Evolutionary conservation across 1,139 yeast genomes (phyloP).

Genomic region (Schwanniomyces etchellsii): DNA sequence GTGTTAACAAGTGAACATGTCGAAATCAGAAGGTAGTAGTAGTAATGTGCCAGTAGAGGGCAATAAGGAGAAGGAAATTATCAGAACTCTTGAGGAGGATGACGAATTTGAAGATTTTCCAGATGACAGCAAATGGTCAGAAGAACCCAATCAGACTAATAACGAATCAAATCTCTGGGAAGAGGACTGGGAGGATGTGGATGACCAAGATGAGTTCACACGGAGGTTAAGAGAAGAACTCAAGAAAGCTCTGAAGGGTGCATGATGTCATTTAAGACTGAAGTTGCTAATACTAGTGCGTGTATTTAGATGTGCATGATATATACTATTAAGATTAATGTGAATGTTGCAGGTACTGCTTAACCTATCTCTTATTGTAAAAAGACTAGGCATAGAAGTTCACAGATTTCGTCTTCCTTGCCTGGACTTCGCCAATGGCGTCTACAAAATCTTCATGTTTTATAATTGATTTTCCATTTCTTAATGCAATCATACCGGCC

Average conservation of each 20-base stretch:
- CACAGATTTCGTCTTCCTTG: slow-evolving; percentile 90
- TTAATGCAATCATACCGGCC: slow-evolving; percentile 98
- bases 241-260: slow-evolving; percentile 15
- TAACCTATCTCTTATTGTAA: no score
- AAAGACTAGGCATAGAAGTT: slow-evolving; percentile 71
- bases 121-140: slow-evolving; percentile 57
- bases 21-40: slow-evolving; percentile 1
- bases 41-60: slow-evolving; percentile 6
- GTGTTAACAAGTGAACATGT: slow-evolving; percentile 1
- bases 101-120: slow-evolving; percentile 96
- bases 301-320: no score
- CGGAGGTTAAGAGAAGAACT: slow-evolving; percentile 54
- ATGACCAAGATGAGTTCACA: slow-evolving; percentile 80
- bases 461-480: slow-evolving; percentile 88
- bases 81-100: slow-evolving; percentile 77
- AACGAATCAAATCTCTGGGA: slow-evolving; percentile 65
- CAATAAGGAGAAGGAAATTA: slow-evolving; percentile 30
- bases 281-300: no score
- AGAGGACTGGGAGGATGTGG: slow-evolving; percentile 95
- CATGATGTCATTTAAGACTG: slow-evolving; percentile 2
- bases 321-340: no score
- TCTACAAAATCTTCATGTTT: slow-evolving; percentile 98
- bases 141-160: slow-evolving; percentile 33
- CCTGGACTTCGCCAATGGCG: slow-evolving; percentile 97
- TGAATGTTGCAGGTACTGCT: no score